Evolutionary conservation across 768 basidiomycete genomes (phyloP), one percentile per base, ranked within the genome.

Genomic region (Boletus rubroflammeus): DNA sequence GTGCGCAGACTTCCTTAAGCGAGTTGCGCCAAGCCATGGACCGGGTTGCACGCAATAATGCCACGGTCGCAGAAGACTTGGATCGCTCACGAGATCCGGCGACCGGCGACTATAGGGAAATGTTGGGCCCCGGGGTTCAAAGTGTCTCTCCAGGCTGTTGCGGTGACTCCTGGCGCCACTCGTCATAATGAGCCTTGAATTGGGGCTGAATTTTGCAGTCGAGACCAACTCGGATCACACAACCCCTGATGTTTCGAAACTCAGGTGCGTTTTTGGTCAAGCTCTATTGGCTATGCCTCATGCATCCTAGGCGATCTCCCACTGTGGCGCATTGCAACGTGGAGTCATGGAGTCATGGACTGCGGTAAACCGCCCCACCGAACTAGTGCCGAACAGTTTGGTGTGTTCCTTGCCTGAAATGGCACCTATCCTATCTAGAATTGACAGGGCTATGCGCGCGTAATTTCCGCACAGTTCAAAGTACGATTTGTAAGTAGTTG

Each of bases 381-480:
- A 51, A 54, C 51, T 43, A 23, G 39, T 45, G 23, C 39, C 47
- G 43, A 43, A 42, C 29, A 45, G 23, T 43, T 17, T 38, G 40
- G 48, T 39, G 41, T 39, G 19, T 36, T 41, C 28, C 47, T 44
- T 67, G 25, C 51, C 21, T 54, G 45, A 42, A 45, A 50, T 50
- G 47, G 49, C 47, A 34, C 44, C 36, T 34, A 34, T 34, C 32
- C 32, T 31, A 25, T 59, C 57, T 43, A 32, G 58, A 46, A 40
- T n/a, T 45, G 34, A 41, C 49, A 54, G 14, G 63, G 61, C 54
- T 53, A 52, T 61, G 51, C 46, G 15, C 36, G 26, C 36, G 53
- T 62, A 65, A 68, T 66, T 53, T 67, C 65, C 63, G 66, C 17
- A 23, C 35, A 9, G 51, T 26, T 43, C 42, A 32, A 28, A 46